Percentiles rank a stretch among this genome's conserved stretches.
These are phyloP conservation scores for Geranium rotundifolium DNA, from an alignment of 345 rosid genomes.

Conservation along the genomic window DNA sequence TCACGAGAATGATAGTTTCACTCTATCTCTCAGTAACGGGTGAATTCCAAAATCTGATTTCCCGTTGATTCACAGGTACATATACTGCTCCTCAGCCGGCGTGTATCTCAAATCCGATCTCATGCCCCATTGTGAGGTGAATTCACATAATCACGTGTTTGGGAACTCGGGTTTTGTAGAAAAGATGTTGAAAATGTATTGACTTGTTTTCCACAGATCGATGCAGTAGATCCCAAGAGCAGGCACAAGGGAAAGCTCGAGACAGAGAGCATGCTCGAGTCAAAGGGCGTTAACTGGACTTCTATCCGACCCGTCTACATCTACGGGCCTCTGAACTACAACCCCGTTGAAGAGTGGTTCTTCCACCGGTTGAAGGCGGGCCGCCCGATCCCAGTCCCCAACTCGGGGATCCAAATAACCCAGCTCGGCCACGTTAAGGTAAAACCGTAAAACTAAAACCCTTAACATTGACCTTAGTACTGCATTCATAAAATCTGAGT, in stretches of 20 bases:
- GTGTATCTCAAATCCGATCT: conserved; percentile 83
- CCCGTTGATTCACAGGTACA: conserved; percentile 40
- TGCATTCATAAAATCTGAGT: neutral
- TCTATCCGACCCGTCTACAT: conserved; percentile 90
- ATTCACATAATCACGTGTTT: neutral
- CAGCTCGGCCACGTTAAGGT: conserved; percentile 98
- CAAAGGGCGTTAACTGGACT: conserved; percentile 84
- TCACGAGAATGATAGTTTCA: too few relatives aligned
- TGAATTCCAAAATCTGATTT: too few relatives aligned
- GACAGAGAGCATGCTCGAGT: conserved; percentile 55
- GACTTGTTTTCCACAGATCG: conserved; percentile 28
- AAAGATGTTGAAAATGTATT: neutral
- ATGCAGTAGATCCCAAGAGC: conserved; percentile 95
- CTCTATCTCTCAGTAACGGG: too few relatives aligned
- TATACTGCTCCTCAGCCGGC: conserved; percentile 95
- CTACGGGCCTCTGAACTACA: conserved; percentile 93
- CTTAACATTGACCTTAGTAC: too few relatives aligned
- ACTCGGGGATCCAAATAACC: conserved; percentile 69
- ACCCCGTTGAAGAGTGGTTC: conserved; percentile 98
- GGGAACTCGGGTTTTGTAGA: too few relatives aligned
- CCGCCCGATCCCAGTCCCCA: conserved; percentile 85
- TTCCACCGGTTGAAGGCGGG: conserved; percentile 91
- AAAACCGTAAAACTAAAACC: neutral
- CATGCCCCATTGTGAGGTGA: conserved; percentile 79
- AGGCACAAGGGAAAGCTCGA: conserved; percentile 96